Evolutionary conservation across 331 rosid species (phyloP).

Genomic region (Acacia pycnantha): DNA sequence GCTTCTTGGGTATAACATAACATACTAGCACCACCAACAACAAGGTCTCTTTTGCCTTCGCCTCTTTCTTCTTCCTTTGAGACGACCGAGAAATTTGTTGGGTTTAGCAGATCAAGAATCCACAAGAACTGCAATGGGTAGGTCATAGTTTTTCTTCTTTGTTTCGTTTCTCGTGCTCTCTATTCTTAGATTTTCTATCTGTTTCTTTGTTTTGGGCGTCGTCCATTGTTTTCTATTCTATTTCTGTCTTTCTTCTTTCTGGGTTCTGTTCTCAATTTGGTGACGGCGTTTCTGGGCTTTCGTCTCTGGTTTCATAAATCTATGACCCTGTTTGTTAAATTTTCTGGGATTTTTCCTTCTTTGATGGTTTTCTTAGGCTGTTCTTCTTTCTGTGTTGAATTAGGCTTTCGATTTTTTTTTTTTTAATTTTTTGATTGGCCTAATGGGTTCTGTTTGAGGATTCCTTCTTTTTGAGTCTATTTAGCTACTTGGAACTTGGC

Average conservation of each 20-base stretch:
- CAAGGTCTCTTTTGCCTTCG: neutral
- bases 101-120: slow-evolving; percentile 38
- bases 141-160: slow-evolving; percentile 11
- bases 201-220: slow-evolving; percentile 28
- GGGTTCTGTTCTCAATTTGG: slow-evolving; percentile 4
- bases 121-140: slow-evolving; percentile 56
- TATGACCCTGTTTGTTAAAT: neutral
- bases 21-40: neutral
- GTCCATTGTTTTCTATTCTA: slow-evolving; percentile 12
- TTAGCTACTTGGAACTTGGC: slow-evolving; percentile 26
- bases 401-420: neutral
- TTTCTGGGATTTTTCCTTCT: neutral
- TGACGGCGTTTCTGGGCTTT: neutral
- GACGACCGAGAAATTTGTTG: slow-evolving; percentile 39
- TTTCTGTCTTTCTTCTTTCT: neutral
- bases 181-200: slow-evolving; percentile 22
- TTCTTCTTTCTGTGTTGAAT: neutral
- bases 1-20: slow-evolving; percentile 20
- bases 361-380: neutral
- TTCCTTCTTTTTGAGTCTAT: slow-evolving; percentile 31
- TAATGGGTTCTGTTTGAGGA: slow-evolving; percentile 32
- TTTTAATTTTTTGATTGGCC: slow-evolving; percentile 18
- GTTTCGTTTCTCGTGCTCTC: slow-evolving; percentile 30
- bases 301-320: neutral
- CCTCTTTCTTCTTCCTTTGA: neutral